Conservation (phyloP, 805 yeast species). For the Ogataea trehaloabstinens region DNA sequence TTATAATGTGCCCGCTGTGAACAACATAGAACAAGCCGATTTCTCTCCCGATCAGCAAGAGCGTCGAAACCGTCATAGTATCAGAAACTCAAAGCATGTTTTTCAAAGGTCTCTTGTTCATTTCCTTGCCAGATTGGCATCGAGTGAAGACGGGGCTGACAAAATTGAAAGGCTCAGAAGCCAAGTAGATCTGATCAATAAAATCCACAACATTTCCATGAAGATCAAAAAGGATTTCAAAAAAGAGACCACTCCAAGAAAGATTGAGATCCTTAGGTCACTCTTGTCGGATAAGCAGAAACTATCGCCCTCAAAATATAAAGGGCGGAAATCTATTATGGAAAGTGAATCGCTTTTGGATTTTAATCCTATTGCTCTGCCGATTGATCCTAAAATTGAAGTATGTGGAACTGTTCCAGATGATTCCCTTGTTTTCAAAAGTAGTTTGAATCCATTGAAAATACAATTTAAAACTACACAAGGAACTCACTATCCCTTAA, state of each 20-base stretch:
- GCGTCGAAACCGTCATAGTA: constrained; percentile 3
- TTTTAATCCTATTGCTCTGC: constrained; percentile 60
- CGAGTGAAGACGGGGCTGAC: constrained; percentile 24
- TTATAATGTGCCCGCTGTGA: neutral
- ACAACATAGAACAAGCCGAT: constrained; percentile 13
- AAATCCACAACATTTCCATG: constrained; percentile 62
- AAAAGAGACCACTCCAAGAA: constrained; percentile 77
- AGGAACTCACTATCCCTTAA: constrained; percentile 63
- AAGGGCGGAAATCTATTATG: constrained; percentile 8
- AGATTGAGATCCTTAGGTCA: constrained; percentile 65
- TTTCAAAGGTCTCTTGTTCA: constrained; percentile 29
- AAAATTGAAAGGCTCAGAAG: constrained; percentile 30
- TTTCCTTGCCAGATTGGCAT: constrained; percentile 25
- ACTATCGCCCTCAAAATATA: constrained; percentile 7
- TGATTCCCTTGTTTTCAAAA: constrained; percentile 84
- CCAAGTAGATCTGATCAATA: constrained; percentile 69
- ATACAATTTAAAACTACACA: constrained; percentile 65
- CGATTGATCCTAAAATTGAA: constrained; percentile 76
- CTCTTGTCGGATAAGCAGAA: constrained; percentile 51
- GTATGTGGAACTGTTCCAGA: constrained; percentile 77
- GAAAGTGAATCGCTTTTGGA: constrained; percentile 32
- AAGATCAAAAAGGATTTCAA: constrained; percentile 52
- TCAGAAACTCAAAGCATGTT: constrained; percentile 15
- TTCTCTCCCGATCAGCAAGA: constrained; percentile 13
- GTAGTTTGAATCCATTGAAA: constrained; percentile 86